Evolutionary conservation across 352 stramenopile genomes (phyloP), one percentile per base, ranked within the genome.

Genomic region (Phytophthora palmivora): DNA sequence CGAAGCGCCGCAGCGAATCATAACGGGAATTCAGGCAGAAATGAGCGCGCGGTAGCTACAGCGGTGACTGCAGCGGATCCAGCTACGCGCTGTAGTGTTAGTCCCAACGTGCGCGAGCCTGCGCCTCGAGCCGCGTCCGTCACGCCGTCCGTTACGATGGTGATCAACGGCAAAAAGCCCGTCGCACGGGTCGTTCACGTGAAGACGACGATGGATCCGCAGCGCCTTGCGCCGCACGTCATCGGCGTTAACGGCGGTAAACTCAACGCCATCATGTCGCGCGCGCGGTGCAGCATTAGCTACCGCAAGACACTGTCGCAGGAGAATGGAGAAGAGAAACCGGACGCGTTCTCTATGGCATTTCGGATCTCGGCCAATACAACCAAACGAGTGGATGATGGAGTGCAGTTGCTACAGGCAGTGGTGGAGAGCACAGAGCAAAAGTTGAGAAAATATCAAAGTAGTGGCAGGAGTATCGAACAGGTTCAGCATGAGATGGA

Each of bases 301-400:
- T 72, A 88, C 54, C 72, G 64, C 14, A 65, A 78, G 24, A 49
- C 56, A 16, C n/a, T 19, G 36, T 16, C 28, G 18, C 16, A 52
- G n/a, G 41, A 63, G 12, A 28, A 28, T 28, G 42, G 21, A 11
- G 26, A 12, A 47, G 36, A 47, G 16, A 37, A 12, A 21, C 16
- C 12, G 42, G 37, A 30, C 12, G 24, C 54, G 6, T 84, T 71
- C 47, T 58, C 47, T 6, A 77, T 92, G 64, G 70, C 55, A 18
- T 90, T 92, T 43, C 72, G 75, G 39, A 64, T 92, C 15, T 82
- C 80, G 5, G 81, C 67, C 6, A 78, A 85, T 3, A 87, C 76
- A 8, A 42, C 59, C 2, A 81, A 82, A 19, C 58, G 71, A 19
- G 78, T 91, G 63, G 45, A 82, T 15, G 43, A 86, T 12, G 66